Base-by-base conservation (phyloP, 345 rosid species). In the Eucalyptus victrix region DNA sequence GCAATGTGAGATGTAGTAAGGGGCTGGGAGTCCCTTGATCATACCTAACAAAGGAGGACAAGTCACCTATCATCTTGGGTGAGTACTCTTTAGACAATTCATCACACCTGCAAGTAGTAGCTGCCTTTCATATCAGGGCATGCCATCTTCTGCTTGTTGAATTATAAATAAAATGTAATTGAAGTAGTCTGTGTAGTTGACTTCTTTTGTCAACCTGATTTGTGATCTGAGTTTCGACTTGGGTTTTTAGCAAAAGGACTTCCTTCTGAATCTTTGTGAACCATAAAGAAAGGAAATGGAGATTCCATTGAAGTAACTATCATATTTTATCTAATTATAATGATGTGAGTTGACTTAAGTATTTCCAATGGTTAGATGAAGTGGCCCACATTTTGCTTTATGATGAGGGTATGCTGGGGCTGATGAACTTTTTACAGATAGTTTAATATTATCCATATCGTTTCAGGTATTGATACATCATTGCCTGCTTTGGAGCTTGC, bases 401-500 rank as follows among this genome's bases (percentile, higher is more conserved):
- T 47, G 12, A 76, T 76, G 45, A 42, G 47, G 16, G 45, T 76
- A 37, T 7, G 28, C 83, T 21, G 15, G 81, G 76, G 47, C 28
- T 12, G 28, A 30, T 11, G 51, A 37, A 62, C 45, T 5, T 87
- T 87, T 54, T 37, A 12, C 62, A 34, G 56, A 85, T 54, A 12
- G 86, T 88, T 87, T 21, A 51, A 89, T 67, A 60, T 87, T 40
- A 58, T 86, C 58, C 51, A 50, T 87, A 47, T 88, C 62, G 47
- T 90, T 18, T 90, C 94, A 97, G 99, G 98, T 86, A 91, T 97
- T 88, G 99, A 97, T 91, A 88, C 99, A 9, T 97, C 99, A 47
- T 62, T 93, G 89, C 95, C 98, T 60, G 99, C 99, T 88, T 62
- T 97, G 94, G 98, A 95, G 95, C 96, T 97, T 91, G 98, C 97